phyloP scores from a whole-genome alignment of 768 basidiomycete genomes.

The Psilocybe azurescens region DNA sequence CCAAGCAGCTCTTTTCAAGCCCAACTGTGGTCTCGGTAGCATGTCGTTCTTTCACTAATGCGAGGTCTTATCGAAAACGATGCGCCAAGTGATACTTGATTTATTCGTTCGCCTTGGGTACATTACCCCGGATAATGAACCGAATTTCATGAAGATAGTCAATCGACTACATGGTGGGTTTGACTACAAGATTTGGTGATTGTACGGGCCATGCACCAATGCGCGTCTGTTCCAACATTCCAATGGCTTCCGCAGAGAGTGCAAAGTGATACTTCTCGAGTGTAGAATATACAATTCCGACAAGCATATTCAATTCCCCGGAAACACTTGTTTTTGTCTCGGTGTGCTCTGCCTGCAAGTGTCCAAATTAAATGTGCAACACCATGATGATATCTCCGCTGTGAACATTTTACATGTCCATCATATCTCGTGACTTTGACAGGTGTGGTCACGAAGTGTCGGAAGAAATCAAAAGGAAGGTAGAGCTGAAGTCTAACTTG shows the following conservation, averaged over 20 bases:
- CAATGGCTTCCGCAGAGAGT: no score
- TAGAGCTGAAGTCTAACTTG: constrained; percentile 14
- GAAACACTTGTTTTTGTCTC: no score
- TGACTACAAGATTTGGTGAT: constrained; percentile 60
- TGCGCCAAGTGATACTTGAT: constrained; percentile 75
- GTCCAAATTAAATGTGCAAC: no score
- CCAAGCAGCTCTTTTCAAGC: constrained; percentile 80
- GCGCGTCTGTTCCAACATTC: no score
- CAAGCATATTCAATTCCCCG: no score
- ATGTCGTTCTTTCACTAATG: neutral
- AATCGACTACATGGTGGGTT: constrained; percentile 78
- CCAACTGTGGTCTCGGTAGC: constrained; percentile 88
- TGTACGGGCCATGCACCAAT: neutral
- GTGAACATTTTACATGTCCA: constrained; percentile 10
- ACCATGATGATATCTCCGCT: neutral
- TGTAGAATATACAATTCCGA: no score
- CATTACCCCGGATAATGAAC: constrained; percentile 88
- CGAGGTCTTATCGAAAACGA: constrained; percentile 37
- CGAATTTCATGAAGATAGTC: constrained; percentile 77
- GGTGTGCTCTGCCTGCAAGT: no score
- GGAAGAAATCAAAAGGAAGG: constrained; percentile 1
- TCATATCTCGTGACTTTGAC: constrained; percentile 21
- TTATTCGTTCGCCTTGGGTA: constrained; percentile 87
- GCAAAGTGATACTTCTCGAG: no score
- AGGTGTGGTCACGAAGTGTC: neutral